Evolutionary conservation across 805 yeast genomes (phyloP), one percentile per base, ranked within the genome.

Genomic region (Teunomyces pallodes): DNA sequence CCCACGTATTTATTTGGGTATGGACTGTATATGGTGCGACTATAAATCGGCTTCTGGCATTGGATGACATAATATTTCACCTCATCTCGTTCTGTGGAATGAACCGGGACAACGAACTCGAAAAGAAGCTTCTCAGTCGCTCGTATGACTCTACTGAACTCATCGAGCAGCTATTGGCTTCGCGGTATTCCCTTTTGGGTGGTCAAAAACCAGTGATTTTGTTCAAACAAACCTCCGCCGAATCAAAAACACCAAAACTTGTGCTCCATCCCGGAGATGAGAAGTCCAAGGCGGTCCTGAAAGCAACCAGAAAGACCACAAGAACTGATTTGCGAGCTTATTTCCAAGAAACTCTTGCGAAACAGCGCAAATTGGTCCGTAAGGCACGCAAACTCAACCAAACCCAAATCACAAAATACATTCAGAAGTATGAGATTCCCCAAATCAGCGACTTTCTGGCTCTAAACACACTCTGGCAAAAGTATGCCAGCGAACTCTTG

Each of bases 381-480:
- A 68, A 67, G 46, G 41, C 41, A 10, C 28, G 41, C 30, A 38
- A 38, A 38, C 30, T 38, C 14, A 20, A 26, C 30, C 41, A 12
- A 5, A 16, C 17, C 17, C 36, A 31, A 27, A 53, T 79, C 35
- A 73, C 70, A 57, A 59, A 43, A 46, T 65, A 57, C 54, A 42
- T 73, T 4, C 41, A 53, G 51, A 61, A 56, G 50, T 57, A 62
- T 63, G 46, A 62, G 53, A 53, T 69, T 9, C 75, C 77, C 14
- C 54, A 65, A 24, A 83, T 75, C 57, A 80, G 75, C 35, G 77
- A 77, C 26, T 86, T 83, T 53, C 41, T 66, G 1, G 77, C 77
- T 1, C 69, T 89, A 66, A 76, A 85, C 59, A 58, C 59, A n/a
- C 69, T 90, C 24, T 90, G 97, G 97, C 74, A 76, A n/a, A 67